Evolutionary conservation across 2,329 filamentous ascomycete species (phyloP).

Genomic region (Sphaerostilbella broomeana): DNA sequence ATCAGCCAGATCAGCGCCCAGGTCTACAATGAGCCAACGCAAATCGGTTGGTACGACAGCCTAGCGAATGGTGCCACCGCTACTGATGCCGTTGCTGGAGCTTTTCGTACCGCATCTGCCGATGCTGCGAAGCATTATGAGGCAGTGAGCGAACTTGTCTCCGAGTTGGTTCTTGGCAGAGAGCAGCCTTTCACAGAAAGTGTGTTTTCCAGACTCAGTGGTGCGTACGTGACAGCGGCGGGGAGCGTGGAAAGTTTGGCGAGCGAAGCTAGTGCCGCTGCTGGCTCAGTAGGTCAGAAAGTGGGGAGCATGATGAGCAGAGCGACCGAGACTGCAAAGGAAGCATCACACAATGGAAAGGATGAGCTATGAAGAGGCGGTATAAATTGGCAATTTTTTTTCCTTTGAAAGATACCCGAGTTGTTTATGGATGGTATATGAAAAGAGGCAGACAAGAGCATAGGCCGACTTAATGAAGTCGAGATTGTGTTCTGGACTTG

Average conservation of each 20-base stretch:
- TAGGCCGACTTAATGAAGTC: too few species aligned
- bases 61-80: slow-evolving; percentile 52
- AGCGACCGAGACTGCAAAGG: slow-evolving; percentile 38
- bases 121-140: slow-evolving; percentile 59
- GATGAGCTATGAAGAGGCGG: slow-evolving; percentile 35
- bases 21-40: slow-evolving; percentile 61
- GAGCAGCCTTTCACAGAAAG: slow-evolving; percentile 79
- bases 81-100: slow-evolving; percentile 43
- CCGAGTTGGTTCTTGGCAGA: slow-evolving; percentile 68
- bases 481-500: too few species aligned
- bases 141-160: slow-evolving; percentile 64
- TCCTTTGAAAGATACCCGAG: too few species aligned
- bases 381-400: too few species aligned
- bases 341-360: slow-evolving; percentile 27
- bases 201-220: slow-evolving; percentile 64
- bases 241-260: slow-evolving; percentile 44
- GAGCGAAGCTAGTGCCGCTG: slow-evolving; percentile 28
- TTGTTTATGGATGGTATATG: too few species aligned
- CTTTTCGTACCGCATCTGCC: slow-evolving; percentile 54
- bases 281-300: slow-evolving; percentile 29
- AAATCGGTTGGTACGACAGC: slow-evolving; percentile 50
- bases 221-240: slow-evolving; percentile 63
- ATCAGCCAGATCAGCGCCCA: slow-evolving; percentile 61
- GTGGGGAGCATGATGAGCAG: slow-evolving; percentile 33
- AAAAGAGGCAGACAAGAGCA: too few species aligned